phyloP scores from a whole-genome alignment of 2,329 filamentous ascomycete species.

The Fusarium nisikadoi region DNA sequence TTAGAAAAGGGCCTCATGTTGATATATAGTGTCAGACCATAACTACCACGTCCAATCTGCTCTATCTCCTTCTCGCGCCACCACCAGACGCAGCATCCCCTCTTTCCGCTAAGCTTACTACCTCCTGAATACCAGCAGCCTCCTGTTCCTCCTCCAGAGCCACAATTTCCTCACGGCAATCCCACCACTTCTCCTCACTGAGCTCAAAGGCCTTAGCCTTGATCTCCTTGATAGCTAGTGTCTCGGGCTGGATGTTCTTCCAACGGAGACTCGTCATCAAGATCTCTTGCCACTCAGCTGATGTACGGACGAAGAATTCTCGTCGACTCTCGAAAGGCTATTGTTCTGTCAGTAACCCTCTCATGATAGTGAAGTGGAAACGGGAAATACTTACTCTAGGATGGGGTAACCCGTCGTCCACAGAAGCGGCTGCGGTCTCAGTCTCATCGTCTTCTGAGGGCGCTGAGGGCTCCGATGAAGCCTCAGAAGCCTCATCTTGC shows the following conservation, averaged over 20 bases:
- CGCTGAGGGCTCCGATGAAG: constrained; percentile 48
- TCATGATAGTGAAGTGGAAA: not conserved
- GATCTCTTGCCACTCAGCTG: constrained; percentile 89
- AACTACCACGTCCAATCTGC: not conserved
- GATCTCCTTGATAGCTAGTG: constrained; percentile 86
- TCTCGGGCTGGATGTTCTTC: constrained; percentile 73
- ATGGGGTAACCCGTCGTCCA: constrained; percentile 81
- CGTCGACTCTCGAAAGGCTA: constrained; percentile 89
- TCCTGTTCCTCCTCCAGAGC: constrained; percentile 96
- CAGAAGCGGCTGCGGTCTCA: constrained; percentile 61
- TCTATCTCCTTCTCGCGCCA: constrained; percentile 49
- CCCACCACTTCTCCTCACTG: constrained; percentile 99
- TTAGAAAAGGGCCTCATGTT: not conserved
- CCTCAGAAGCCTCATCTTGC: constrained; percentile 55
- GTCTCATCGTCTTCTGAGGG: constrained; percentile 58
- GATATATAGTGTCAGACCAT: not conserved
- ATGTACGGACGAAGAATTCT: constrained; percentile 91
- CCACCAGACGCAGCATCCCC: constrained; percentile 61
- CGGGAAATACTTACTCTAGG: constrained; percentile 58
- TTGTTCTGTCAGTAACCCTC: not conserved
- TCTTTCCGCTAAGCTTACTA: constrained; percentile 85
- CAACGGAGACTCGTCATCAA: constrained; percentile 79
- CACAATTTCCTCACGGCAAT: constrained; percentile 92
- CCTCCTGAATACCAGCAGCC: constrained; percentile 92
- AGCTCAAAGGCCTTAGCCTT: constrained; percentile 90